These are phyloP conservation scores for Sugiyamaella mastotermitis DNA, from an alignment of 805 yeast genomes.

Conservation along the genomic window DNA sequence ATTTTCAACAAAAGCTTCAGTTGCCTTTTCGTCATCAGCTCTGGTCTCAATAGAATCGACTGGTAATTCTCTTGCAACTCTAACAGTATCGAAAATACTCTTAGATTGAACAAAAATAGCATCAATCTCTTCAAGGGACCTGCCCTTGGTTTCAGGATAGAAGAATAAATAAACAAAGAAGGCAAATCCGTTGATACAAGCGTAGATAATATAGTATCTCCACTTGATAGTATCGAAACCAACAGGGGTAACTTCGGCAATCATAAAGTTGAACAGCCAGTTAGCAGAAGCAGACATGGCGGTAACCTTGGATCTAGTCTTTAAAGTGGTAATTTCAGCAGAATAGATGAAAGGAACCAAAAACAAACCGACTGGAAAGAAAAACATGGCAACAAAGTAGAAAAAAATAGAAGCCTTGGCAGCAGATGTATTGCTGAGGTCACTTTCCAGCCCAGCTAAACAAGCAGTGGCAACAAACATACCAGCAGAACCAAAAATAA, in stretches of 20 bases:
- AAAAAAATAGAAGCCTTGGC: conserved; percentile 10
- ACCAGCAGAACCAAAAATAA: conserved; percentile 5
- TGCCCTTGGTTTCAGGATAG: conserved; percentile 43
- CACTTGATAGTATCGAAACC: conserved; percentile 39
- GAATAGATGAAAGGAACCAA: conserved; percentile 12
- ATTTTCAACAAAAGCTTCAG: too few relatives aligned
- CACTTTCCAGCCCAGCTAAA: conserved; percentile 22
- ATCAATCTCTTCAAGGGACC: conserved; percentile 43
- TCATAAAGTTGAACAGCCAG: conserved; percentile 59
- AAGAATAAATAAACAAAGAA: conserved; percentile 38
- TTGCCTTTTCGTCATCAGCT: too few relatives aligned
- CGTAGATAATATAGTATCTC: conserved; percentile 33
- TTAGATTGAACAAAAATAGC: conserved; percentile 17
- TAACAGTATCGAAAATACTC: conserved; percentile 10
- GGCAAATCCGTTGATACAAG: conserved; percentile 11
- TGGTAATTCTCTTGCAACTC: conserved; percentile 3
- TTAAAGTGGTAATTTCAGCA: conserved; percentile 12
- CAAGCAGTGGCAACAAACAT: conserved; percentile 6
- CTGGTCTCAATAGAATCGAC: too few relatives aligned
- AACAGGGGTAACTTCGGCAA: conserved; percentile 61
- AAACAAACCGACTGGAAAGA: conserved; percentile 12
- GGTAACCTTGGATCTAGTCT: conserved; percentile 32
- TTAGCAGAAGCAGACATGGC: conserved; percentile 57
- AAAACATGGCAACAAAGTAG: conserved; percentile 3
- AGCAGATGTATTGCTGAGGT: conserved; percentile 38